Conservation (phyloP, 2,329 filamentous ascomycete genomes). For the Cladophialophora immunda region DNA sequence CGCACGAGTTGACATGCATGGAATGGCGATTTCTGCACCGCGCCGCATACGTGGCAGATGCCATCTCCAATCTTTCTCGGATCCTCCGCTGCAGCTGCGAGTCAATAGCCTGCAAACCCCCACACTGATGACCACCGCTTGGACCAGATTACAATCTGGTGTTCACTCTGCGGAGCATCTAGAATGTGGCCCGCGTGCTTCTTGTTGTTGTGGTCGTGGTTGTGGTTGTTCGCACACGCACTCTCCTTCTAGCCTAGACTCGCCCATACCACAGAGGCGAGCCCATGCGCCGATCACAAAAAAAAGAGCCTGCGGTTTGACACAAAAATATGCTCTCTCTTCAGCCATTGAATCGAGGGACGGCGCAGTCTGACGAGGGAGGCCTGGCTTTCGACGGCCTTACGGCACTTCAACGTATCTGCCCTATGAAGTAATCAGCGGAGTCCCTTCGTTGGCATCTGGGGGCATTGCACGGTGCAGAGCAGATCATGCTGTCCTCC, state of each 20-base stretch:
- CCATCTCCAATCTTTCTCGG: slow-evolving; percentile 31
- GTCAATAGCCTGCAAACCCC: slow-evolving; percentile 27
- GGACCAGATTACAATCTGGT: slow-evolving; percentile 35
- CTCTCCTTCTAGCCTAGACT: slow-evolving; percentile 10
- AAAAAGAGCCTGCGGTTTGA: background rate
- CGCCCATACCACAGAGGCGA: background rate
- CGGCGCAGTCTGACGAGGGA: background rate
- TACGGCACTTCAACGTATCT: background rate
- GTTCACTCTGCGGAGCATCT: slow-evolving; percentile 6
- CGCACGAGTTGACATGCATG: slow-evolving; percentile 18
- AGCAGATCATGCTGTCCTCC: slow-evolving; percentile 4
- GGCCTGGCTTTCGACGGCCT: background rate
- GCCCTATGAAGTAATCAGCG: background rate
- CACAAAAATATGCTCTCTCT: background rate
- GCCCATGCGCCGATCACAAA: background rate
- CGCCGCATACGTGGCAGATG: slow-evolving; percentile 32
- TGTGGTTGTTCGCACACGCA: slow-evolving; percentile 4
- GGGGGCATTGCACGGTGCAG: background rate
- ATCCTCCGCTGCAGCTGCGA: slow-evolving; percentile 29
- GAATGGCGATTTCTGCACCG: slow-evolving; percentile 13
- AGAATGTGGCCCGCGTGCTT: slow-evolving; percentile 4
- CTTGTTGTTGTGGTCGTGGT: slow-evolving; percentile 4
- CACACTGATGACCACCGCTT: slow-evolving; percentile 24
- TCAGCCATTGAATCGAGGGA: background rate
- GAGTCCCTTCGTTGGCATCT: background rate